Evolutionary conservation across 2,329 filamentous ascomycete species (phyloP).

Genomic region (Penicillium capsulatum): DNA sequence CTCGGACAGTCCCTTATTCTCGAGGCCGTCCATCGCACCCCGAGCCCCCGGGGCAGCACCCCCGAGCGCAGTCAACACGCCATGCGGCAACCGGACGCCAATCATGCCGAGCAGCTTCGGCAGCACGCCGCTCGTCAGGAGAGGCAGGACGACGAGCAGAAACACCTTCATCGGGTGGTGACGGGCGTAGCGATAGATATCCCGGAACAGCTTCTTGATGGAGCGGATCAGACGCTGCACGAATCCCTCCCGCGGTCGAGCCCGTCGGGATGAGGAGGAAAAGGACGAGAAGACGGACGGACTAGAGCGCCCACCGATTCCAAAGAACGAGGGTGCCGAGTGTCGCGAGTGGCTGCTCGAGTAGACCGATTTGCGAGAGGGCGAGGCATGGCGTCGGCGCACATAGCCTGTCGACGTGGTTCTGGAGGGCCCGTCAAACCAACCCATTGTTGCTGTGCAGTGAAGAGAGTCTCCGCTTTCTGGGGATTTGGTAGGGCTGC

Average conservation of each 20-base stretch:
- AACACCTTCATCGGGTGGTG: slow-evolving; percentile 84
- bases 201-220: slow-evolving; percentile 72
- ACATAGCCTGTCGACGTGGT: slow-evolving; percentile 27
- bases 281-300: slow-evolving; percentile 55
- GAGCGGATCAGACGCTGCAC: slow-evolving; percentile 68
- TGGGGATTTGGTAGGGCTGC: no score
- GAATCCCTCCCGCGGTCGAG: slow-evolving; percentile 72
- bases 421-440: slow-evolving; percentile 40
- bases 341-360: slow-evolving; percentile 37
- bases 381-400: slow-evolving; percentile 35
- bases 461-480: slow-evolving; percentile 1
- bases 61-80: slow-evolving; percentile 45
- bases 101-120: slow-evolving; percentile 73
- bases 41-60: slow-evolving; percentile 27
- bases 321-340: slow-evolving; percentile 47
- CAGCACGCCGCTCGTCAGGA: slow-evolving; percentile 78
- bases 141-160: slow-evolving; percentile 78
- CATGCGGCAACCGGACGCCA: slow-evolving; percentile 68
- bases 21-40: slow-evolving; percentile 4
- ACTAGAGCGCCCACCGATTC: slow-evolving; percentile 36
- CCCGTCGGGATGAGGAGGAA: slow-evolving; percentile 71
- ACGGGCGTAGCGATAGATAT: slow-evolving; percentile 76
- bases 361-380: slow-evolving; percentile 32
- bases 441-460: slow-evolving; percentile 38
- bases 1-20: slow-evolving; percentile 32